Base-by-base conservation (phyloP, 768 basidiomycete species). In the Psilocybe sp. region DNA sequence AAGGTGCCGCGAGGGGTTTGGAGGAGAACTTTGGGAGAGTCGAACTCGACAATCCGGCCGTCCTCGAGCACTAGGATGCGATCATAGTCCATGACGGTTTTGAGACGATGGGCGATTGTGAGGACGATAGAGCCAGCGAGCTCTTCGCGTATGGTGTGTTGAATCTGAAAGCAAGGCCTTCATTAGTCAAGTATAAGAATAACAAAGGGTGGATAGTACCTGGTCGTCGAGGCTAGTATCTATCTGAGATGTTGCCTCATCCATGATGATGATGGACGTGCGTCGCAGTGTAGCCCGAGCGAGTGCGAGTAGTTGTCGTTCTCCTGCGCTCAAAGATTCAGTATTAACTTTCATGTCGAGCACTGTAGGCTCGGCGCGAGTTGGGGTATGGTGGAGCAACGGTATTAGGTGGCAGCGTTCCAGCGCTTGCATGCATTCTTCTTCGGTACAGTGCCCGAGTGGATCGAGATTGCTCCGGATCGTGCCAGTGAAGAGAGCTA, bases 21-120 rank as follows among this genome's bases (percentile, higher is more conserved):
- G 40, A 91, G 69, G 43, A 94, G 67, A 14, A 62, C 70, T 36
- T 61, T 65, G 0, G 92, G 91, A 8, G 79, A 71, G 49, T 85
- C 92, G 63, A 82, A 92, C 60, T 94, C 90, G n/a, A 82, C 64
- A 39, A 94, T 74, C 49, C 78, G 73, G 1, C 91, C 91, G 14
- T 78, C 74, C 46, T 83, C 85, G 16, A 90, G 67, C n/a, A 92
- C 85, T 57, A 91, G 68, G 58, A 93, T 72, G 12, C 84, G 73
- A 67, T 84, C 81, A 64, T 89, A 82, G 64, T 91, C 84, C 53
- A 91, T 81, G 48, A 90, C 81, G 0, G 88, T 90, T 61, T 82
- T 82, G 16, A 90, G 70, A 12, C 87, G 73, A 69, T 92, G 91
- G 3, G 92, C 92, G 49, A 93, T 92, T 8, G 89, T 91, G 34